A percentile compares a stretch with the other conserved stretches of the same genome.
phyloP scores from a whole-genome alignment of 1,284 basidiomycete genomes.

The Leccinum subrobustum region DNA sequence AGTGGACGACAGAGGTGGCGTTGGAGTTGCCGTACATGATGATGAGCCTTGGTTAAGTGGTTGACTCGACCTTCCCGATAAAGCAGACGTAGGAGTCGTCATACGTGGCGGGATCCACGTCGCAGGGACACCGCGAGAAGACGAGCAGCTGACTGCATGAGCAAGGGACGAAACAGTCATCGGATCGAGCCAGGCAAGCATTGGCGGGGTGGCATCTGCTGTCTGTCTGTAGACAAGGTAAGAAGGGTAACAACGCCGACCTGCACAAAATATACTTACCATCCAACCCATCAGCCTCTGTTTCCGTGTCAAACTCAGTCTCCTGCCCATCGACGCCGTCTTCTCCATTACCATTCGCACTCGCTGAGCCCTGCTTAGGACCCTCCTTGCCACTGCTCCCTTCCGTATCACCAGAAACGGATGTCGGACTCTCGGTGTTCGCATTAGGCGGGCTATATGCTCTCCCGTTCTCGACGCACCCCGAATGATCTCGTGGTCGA shows the following conservation, averaged over 20 bases:
- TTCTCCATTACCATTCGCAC: conserved; percentile 11
- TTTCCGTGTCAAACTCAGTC: conserved; percentile 35
- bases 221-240: conserved; percentile 23
- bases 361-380: not conserved
- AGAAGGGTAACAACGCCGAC: conserved; percentile 12
- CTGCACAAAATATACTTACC: conserved; percentile 21
- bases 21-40: conserved; percentile 31
- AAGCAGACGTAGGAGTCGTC: too few relatives aligned
- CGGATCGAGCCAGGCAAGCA: conserved; percentile 41
- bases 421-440: conserved; percentile 22
- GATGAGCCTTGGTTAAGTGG: not conserved
- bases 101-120: too few relatives aligned
- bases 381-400: not conserved
- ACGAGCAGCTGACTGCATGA: conserved; percentile 15
- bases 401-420: conserved; percentile 7
- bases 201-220: conserved; percentile 46
- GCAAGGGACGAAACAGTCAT: conserved; percentile 35
- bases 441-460: conserved; percentile 8
- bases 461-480: conserved; percentile 10
- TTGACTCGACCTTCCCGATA: too few relatives aligned
- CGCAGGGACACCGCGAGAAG: conserved; percentile 12
- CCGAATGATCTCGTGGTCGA: not conserved
- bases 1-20: not conserved
- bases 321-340: conserved; percentile 29
- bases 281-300: conserved; percentile 32